Evolutionary conservation across 2,329 filamentous ascomycete genomes (phyloP), one percentile per base, ranked within the genome.

Genomic region (Eutypella sp.): DNA sequence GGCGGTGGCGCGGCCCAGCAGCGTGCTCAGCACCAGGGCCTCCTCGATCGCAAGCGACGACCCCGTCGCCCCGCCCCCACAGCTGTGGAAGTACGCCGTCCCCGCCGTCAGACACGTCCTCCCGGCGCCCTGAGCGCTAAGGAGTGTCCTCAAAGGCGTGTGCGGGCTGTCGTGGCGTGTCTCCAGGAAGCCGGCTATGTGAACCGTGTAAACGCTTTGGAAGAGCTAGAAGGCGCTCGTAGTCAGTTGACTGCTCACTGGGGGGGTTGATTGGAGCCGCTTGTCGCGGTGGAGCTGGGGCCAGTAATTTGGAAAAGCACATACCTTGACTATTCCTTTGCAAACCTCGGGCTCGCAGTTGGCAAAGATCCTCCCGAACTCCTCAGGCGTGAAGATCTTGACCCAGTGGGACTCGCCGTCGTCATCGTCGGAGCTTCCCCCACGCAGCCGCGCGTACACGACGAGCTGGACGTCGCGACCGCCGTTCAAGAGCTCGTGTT

Each of bases 201-300:
- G 60, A 15, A 64, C 54, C 1, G 61, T 64, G 37, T 63, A 64
- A 9, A 61, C 42, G 34, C 55, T 60, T 40, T 57, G 51, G 31
- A 63, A 56, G 13, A 64, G 55, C 61, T 63, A n/a, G n/a, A n/a
- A n/a, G n/a, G n/a, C n/a, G n/a, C n/a, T n/a, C n/a, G n/a, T n/a
- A n/a, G n/a, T n/a, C n/a, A n/a, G n/a, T n/a, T n/a, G n/a, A n/a
- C n/a, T n/a, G n/a, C n/a, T n/a, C n/a, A n/a, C n/a, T n/a, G n/a
- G n/a, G n/a, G n/a, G n/a, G n/a, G n/a, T n/a, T n/a, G n/a, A n/a
- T n/a, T n/a, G n/a, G n/a, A n/a, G n/a, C n/a, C n/a, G n/a, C n/a
- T n/a, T n/a, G n/a, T n/a, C n/a, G n/a, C n/a, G n/a, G n/a, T n/a
- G n/a, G n/a, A n/a, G n/a, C n/a, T n/a, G n/a, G n/a, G n/a, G n/a